phyloP scores from a whole-genome alignment of 192 early-diverging fungal genomes.

The Backusella psychrophila region DNA sequence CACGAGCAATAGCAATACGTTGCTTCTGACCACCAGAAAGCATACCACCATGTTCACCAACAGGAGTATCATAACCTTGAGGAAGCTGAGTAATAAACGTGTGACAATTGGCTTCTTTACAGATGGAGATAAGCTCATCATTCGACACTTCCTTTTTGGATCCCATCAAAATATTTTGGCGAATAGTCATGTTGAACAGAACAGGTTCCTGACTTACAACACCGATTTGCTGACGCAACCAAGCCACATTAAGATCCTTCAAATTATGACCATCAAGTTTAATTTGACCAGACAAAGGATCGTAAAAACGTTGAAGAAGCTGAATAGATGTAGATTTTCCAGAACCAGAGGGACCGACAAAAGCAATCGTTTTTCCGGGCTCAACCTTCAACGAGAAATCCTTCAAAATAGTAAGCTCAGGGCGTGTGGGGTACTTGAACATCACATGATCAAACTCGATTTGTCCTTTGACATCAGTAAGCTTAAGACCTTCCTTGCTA shows the following conservation, averaged over 20 bases:
- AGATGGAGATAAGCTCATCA: conserved; percentile 56
- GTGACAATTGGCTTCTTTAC: conserved; percentile 70
- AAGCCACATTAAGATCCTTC: conserved; percentile 71
- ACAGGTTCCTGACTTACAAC: conserved; percentile 90
- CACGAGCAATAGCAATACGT: conserved; percentile 94
- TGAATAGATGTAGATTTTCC: conserved; percentile 85
- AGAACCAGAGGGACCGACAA: conserved; percentile 83
- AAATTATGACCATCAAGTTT: conserved; percentile 72
- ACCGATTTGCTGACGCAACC: conserved; percentile 83
- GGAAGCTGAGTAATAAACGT: conserved; percentile 73
- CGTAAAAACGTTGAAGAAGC: conserved; percentile 86
- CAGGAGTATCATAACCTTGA: conserved; percentile 81
- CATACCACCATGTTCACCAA: conserved; percentile 81
- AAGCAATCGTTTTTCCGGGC: conserved; percentile 76
- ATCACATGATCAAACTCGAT: conserved; percentile 72
- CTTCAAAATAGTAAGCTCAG: conserved; percentile 74
- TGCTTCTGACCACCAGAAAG: conserved; percentile 96
- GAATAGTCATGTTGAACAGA: conserved; percentile 71
- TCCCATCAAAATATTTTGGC: conserved; percentile 80
- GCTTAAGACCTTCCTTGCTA: conserved; percentile 39
- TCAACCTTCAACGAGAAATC: conserved; percentile 64
- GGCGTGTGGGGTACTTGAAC: conserved; percentile 83
- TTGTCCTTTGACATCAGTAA: conserved; percentile 50
- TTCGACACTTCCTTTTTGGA: conserved; percentile 43
- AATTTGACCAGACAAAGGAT: conserved; percentile 49